Evolutionary conservation across 2,329 filamentous ascomycete species (phyloP), one percentile per base, ranked within the genome.

Genomic region (Diaporthe humulicola): DNA sequence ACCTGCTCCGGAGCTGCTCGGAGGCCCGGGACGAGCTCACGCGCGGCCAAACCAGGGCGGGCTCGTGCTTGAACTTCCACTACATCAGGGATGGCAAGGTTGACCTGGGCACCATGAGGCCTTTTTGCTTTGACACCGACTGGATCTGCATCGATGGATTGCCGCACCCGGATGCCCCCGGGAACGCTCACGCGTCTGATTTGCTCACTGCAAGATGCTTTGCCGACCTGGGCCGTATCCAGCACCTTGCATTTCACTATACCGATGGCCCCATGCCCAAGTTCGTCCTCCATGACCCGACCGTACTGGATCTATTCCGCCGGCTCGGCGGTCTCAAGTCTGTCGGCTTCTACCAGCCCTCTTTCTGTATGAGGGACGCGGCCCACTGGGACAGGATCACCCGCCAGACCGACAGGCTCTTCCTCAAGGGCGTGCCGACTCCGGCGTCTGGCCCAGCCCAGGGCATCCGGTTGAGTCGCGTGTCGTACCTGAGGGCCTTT

Each of bases 1-100:
- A 15, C 17, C 28, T 66, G 40, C 19, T 66, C 25, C 25, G 25
- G 4, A 66, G 40, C 60, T 66, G 60, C 28, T 17, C 60, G 1
- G 60, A 66, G 40, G 60, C 60, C 28, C 40, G 60, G 40, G 10
- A 25, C 19, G 60, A 66, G 60, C 40, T 66, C 9, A n/a, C 33
- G 17, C 40, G 60, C 40, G 15, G 2, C 8, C 60, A 38, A 1
- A 6, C 1, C n/a, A n/a, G n/a, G 3, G 14, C n/a, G 17, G 19
- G 40, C 25, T 66, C 60, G 2, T 33, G 25, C 28, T 66, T 66
- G 40, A 42, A 15, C 1, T 66, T 66, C 19, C 28, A 66, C 28
- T 48, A 42, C 40, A 3, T 15, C 0, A 6, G 33, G 9, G 17
- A 10, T 3, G 40, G 17, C 2, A 33, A 33, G 19, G 33, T 25